phyloP scores from a whole-genome alignment of 2,329 filamentous ascomycete species.

The Fusarium fracticaudum region DNA sequence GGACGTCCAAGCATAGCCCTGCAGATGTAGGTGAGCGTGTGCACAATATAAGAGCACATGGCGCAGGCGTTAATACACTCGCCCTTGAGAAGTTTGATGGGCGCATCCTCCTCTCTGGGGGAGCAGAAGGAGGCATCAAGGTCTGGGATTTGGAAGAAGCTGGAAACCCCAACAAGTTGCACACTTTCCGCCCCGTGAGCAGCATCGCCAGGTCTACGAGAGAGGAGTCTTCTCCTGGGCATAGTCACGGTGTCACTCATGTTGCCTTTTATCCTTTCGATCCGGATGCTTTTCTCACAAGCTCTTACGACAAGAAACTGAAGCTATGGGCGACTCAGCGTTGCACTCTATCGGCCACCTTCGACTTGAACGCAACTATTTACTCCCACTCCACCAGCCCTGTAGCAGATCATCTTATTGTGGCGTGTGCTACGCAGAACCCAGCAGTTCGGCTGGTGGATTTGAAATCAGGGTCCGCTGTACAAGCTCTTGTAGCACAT shows the following conservation, averaged over 20 bases:
- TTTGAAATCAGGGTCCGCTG: conserved; percentile 78
- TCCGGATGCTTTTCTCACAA: conserved; percentile 77
- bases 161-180: conserved; percentile 54
- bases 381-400: conserved; percentile 83
- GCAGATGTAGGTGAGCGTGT: conserved; percentile 42
- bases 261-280: conserved; percentile 84
- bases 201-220: conserved; percentile 57
- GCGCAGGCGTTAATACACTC: conserved; percentile 80
- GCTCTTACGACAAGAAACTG: conserved; percentile 80
- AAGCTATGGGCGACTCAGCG: conserved; percentile 78
- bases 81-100: conserved; percentile 86
- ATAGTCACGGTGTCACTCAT: conserved; percentile 79
- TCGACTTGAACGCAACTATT: conserved; percentile 73
- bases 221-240: conserved; percentile 48
- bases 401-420: conserved; percentile 76
- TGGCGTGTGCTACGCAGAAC: conserved; percentile 89
- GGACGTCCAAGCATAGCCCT: conserved; percentile 15
- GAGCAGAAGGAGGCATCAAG: conserved; percentile 83
- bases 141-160: conserved; percentile 85
- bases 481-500: conserved; percentile 76
- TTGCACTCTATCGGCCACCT: conserved; percentile 69
- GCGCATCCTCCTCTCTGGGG: conserved; percentile 80
- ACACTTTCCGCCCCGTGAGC: conserved; percentile 64
- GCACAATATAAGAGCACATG: conserved; percentile 70
- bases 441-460: conserved; percentile 87